Percentiles rank a stretch among this genome's conserved stretches.
Evolutionary conservation across 805 yeast genomes (phyloP).

Genomic region (Candida oleophila): DNA sequence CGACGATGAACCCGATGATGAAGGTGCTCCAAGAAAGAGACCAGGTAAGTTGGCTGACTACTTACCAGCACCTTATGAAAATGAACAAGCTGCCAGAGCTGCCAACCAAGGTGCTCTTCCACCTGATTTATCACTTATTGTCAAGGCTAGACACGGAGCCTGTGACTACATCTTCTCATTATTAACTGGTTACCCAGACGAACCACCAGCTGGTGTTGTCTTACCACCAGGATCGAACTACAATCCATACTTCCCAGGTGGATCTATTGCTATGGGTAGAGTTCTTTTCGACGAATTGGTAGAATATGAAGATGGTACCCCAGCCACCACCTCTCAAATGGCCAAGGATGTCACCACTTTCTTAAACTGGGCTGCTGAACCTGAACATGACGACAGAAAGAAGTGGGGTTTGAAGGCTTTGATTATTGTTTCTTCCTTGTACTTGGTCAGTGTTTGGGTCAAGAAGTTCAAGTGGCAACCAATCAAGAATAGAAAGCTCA

Average conservation of each 20-base stretch:
- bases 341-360: slow-evolving; percentile 96
- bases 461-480: slow-evolving; percentile 98
- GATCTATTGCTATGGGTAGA: slow-evolving; percentile 98
- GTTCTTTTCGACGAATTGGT: slow-evolving; percentile 96
- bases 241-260: slow-evolving; percentile 99
- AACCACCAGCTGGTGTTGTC: slow-evolving; percentile 94
- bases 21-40: slow-evolving; percentile 97
- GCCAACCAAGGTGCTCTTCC: slow-evolving; percentile 99
- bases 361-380: slow-evolving; percentile 98
- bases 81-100: slow-evolving; percentile 99
- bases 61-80: slow-evolving; percentile 92
- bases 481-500: slow-evolving; percentile 90
- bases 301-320: slow-evolving; percentile 98
- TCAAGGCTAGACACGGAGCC: slow-evolving; percentile 99
- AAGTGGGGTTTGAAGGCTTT: slow-evolving; percentile 93
- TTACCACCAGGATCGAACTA: slow-evolving; percentile 95
- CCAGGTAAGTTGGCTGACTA: slow-evolving; percentile 96
- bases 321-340: slow-evolving; percentile 98
- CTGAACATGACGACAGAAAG: slow-evolving; percentile 98
- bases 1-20: slow-evolving; percentile 94
- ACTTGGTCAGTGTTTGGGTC: slow-evolving; percentile 82
- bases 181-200: slow-evolving; percentile 98
- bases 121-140: slow-evolving; percentile 94
- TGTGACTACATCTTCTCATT: slow-evolving; percentile 91
- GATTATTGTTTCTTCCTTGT: slow-evolving; percentile 73